Conservation (phyloP, 2,329 filamentous ascomycete species). For the Talaromyces sp. region DNA sequence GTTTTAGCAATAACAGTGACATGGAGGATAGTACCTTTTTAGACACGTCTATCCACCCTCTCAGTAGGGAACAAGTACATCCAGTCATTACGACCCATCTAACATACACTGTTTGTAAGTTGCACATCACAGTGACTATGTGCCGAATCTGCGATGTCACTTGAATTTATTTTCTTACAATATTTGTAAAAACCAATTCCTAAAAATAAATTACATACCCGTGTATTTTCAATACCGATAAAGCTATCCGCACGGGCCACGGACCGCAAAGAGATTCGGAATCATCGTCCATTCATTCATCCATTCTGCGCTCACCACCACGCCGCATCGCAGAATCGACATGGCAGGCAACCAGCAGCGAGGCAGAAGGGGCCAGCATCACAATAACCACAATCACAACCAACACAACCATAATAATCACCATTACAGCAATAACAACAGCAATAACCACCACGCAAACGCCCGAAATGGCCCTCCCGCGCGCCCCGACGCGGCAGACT, state of each 20-base stretch:
- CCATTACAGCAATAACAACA: not conserved
- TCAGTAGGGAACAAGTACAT: no score
- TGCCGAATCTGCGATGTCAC: no score
- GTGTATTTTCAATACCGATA: not conserved
- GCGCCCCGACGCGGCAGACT: not conserved
- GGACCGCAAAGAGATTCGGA: not conserved
- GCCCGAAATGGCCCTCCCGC: slow-evolving; percentile 7
- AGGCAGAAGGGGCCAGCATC: slow-evolving; percentile 1
- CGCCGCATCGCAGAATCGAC: not conserved
- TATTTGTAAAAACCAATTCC: no score
- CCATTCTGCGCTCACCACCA: not conserved
- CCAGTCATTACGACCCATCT: no score
- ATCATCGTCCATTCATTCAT: not conserved
- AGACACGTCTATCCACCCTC: no score
- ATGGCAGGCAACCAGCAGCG: slow-evolving; percentile 10
- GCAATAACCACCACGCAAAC: not conserved
- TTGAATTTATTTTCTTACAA: not conserved
- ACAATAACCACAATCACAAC: not conserved
- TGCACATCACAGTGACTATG: no score
- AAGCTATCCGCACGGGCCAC: not conserved
- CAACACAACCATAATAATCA: not conserved
- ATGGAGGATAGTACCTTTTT: no score
- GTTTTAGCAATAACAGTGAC: no score
- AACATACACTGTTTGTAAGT: no score
- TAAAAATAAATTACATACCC: not conserved